These are phyloP conservation scores for Globisporangium middletonii DNA, from an alignment of 352 stramenopile species.

Conservation along the genomic window DNA sequence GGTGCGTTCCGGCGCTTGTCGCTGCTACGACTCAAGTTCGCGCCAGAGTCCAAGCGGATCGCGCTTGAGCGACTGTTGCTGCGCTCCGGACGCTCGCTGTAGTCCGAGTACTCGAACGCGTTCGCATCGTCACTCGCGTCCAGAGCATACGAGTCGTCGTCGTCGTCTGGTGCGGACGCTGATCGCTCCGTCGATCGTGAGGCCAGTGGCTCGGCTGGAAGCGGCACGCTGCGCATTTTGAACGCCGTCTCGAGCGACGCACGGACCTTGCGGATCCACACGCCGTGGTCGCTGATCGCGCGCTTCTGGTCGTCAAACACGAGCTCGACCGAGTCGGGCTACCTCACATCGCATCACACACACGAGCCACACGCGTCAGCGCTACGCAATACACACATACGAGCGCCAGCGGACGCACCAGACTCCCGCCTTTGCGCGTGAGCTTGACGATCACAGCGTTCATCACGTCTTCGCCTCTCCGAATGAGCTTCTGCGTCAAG, in stretches of 20 bases:
- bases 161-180: conserved; percentile 4
- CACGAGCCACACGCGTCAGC: background rate
- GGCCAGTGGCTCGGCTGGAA: conserved; percentile 8
- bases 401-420: conserved; percentile 21
- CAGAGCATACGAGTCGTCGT: background rate
- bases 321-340: conserved; percentile 28
- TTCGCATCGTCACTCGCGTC: background rate
- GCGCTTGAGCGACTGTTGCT: too few species aligned
- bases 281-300: conserved; percentile 37
- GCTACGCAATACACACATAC: background rate
- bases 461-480: conserved; percentile 67
- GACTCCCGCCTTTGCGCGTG: conserved; percentile 24
- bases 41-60: too few species aligned
- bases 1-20: background rate
- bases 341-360: background rate
- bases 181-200: background rate
- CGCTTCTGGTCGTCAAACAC: conserved; percentile 38
- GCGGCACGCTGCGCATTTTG: conserved; percentile 17
- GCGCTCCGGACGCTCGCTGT: too few species aligned
- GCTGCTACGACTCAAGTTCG: background rate
- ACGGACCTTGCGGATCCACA: conserved; percentile 46
- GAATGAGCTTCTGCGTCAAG: conserved; percentile 44
- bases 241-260: conserved; percentile 25
- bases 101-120: too few species aligned
- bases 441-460: conserved; percentile 50